phyloP scores from a whole-genome alignment of 1,139 yeast species.

The Schwanniomyces etchellsii region DNA sequence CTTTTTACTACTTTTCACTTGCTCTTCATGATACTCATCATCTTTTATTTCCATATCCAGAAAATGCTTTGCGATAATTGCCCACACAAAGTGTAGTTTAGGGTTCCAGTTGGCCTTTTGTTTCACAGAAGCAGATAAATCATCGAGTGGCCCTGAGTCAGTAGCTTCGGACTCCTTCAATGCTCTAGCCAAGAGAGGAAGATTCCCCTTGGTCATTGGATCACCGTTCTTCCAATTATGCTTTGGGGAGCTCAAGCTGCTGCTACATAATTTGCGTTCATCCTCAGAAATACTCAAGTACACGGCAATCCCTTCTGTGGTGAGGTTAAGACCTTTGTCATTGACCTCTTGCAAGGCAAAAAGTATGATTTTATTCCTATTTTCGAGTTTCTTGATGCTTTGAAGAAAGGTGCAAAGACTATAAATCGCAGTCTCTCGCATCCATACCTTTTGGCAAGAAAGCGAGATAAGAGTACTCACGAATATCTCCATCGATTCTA shows the following conservation, averaged over 20 bases:
- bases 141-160: conserved; percentile 29
- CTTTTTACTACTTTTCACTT: conserved; percentile 16
- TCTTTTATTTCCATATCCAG: conserved; percentile 9
- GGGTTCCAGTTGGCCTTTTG: conserved; percentile 75
- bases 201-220: conserved; percentile 68
- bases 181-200: conserved; percentile 55
- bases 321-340: conserved; percentile 50
- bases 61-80: conserved; percentile 44
- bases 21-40: conserved; percentile 15
- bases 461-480: conserved; percentile 50
- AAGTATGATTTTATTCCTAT: conserved; percentile 18
- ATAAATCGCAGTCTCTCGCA: conserved; percentile 73
- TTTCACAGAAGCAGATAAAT: conserved; percentile 23
- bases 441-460: conserved; percentile 71
- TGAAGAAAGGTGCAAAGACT: conserved; percentile 54
- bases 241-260: conserved; percentile 19
- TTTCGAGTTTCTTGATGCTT: conserved; percentile 4
- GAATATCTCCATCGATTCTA: conserved; percentile 30
- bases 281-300: conserved; percentile 46
- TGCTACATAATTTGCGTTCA: conserved; percentile 20
- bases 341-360: conserved; percentile 39
- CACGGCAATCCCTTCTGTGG: conserved; percentile 79
- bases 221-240: conserved; percentile 64
- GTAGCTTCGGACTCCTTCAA: conserved; percentile 50
- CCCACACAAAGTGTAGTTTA: conserved; percentile 80